Base-by-base conservation (phyloP, 1,284 basidiomycete genomes). In the Cryptococcus sp. region DNA sequence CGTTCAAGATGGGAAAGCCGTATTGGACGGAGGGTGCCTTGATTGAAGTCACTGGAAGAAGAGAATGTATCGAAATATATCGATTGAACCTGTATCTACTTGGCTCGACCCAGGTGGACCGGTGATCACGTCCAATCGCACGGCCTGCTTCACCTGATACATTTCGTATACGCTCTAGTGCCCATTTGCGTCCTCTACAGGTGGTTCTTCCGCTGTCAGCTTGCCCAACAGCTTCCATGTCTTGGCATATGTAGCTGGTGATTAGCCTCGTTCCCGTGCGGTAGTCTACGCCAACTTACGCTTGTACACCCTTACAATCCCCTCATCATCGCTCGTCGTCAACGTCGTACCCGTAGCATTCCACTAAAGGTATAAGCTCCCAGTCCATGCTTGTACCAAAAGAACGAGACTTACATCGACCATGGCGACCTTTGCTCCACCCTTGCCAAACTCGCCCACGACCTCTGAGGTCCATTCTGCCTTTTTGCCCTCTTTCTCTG, bases 291-390 rank as follows among this genome's bases (percentile, higher is more conserved):
- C 2, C 10, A 14, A 58, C 71, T 57, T 38, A 74, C 72, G 84
- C 71, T 94, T 94, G 86, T 90, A 95, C 32, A 95, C 72, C 19
- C 89, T 78, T 26, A 95, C 81, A 14, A 85, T 80, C 0, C 90
- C 92, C 54, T 95, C 92, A 56, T 92, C 91, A 4, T 89, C 89
- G 2, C 85, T 83, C 0, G 87, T 90, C 1, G 88, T 87, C 14
- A 97, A 76, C 2, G 93, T 80, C 10, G 91, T 94, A 2, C 91
- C 92, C 19, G 63, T 69, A 7, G 71, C 69, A 53, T 74, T 74
- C 73, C 70, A 71, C 58, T 72, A 49, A 3, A 5, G 2, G 24
- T 47, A 37, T 31, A 7, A 31, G 28, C 28, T 31, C 7, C n/a
- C 28, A 48, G 48, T 43, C 37, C 26, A 21, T 16, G 18, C 28